A percentile compares a stretch with the other conserved stretches of the same genome.
phyloP scores from a whole-genome alignment of 495 filamentous ascomycete species.

The Tuber brumale region DNA sequence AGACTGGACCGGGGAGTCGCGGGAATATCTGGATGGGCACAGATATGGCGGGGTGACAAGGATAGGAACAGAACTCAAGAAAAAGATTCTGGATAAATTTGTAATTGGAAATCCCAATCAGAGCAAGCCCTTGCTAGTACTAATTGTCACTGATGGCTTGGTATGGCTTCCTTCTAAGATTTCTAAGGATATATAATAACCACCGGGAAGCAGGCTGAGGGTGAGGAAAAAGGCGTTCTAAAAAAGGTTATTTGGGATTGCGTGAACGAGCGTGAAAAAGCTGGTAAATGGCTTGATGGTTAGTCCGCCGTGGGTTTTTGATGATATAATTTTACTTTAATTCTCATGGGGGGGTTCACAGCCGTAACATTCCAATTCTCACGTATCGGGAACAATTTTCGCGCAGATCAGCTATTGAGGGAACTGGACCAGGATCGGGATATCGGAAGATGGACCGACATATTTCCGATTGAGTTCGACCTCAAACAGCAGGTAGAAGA shows the following conservation, averaged over 20 bases:
- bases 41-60: too few species aligned
- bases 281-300: neutral
- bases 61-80: too few species aligned
- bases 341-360: too few species aligned
- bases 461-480: neutral
- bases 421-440: conserved; percentile 56
- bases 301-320: neutral
- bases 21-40: too few species aligned
- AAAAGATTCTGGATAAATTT: too few species aligned
- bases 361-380: conserved; percentile 62
- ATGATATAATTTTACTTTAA: too few species aligned
- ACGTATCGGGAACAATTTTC: conserved; percentile 60
- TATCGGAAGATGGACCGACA: conserved; percentile 55
- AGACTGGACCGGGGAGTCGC: too few species aligned
- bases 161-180: conserved; percentile 1
- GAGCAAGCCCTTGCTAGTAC: conserved; percentile 15
- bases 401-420: conserved; percentile 55
- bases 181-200: neutral
- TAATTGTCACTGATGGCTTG: conserved; percentile 12
- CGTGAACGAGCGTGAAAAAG: neutral
- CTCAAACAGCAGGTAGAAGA: neutral
- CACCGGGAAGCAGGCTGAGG: conserved; percentile 49
- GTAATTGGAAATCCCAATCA: too few species aligned
- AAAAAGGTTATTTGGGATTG: neutral
- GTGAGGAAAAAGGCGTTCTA: conserved; percentile 38